phyloP scores from a whole-genome alignment of 2,329 filamentous ascomycete species.

The Colletotrichum lini region DNA sequence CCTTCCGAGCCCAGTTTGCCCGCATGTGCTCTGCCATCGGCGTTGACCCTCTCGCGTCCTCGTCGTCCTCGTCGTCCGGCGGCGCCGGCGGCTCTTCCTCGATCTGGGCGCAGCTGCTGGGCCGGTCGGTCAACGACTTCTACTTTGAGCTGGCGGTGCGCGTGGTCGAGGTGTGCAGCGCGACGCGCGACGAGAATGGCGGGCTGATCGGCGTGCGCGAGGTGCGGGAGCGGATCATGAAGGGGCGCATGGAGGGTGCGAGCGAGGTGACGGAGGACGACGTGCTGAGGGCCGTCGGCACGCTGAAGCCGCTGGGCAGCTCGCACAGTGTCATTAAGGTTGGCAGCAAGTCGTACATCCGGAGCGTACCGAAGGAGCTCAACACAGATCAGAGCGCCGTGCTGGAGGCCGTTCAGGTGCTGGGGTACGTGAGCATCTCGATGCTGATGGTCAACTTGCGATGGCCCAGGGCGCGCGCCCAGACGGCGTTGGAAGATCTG shows the following conservation, averaged over 20 bases:
- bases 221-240: slow-evolving; percentile 81
- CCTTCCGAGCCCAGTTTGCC: slow-evolving; percentile 96
- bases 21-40: slow-evolving; percentile 99
- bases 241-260: slow-evolving; percentile 81
- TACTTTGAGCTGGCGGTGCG: slow-evolving; percentile 98
- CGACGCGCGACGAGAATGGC: slow-evolving; percentile 90
- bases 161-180: slow-evolving; percentile 92
- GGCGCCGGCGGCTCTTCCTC: slow-evolving; percentile 70
- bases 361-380: slow-evolving; percentile 93
- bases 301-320: slow-evolving; percentile 87
- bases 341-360: slow-evolving; percentile 87
- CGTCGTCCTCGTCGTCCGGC: slow-evolving; percentile 46
- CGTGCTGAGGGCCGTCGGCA: slow-evolving; percentile 88
- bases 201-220: slow-evolving; percentile 90
- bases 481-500: slow-evolving; percentile 91
- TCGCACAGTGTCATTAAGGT: slow-evolving; percentile 89
- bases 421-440: slow-evolving; percentile 90
- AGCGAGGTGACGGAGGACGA: slow-evolving; percentile 92
- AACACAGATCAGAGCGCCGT: slow-evolving; percentile 95
- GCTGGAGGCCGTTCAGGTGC: slow-evolving; percentile 89
- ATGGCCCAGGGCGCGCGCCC: slow-evolving; percentile 88
- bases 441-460: slow-evolving; percentile 90
- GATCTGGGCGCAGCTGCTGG: slow-evolving; percentile 94
- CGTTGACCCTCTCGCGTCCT: slow-evolving; percentile 86
- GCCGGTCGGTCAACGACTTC: slow-evolving; percentile 95